Conservation (phyloP, 1,284 basidiomycete genomes). For the Ceraceosorus guamensis region DNA sequence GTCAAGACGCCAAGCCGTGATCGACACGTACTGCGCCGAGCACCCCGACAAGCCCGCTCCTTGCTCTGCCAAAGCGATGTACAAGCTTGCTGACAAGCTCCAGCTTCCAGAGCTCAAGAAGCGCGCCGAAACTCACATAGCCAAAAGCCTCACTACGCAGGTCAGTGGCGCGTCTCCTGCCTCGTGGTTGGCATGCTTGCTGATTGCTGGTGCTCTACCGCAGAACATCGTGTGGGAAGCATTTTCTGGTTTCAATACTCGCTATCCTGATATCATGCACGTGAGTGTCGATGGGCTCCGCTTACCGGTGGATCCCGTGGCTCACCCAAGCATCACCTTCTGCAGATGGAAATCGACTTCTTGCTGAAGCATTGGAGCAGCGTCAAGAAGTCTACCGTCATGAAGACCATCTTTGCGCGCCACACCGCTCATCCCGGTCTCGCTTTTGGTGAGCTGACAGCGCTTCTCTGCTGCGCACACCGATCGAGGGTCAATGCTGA, state of each 20-base stretch:
- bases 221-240: slow-evolving; percentile 77
- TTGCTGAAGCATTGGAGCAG: slow-evolving; percentile 62
- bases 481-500: slow-evolving; percentile 20
- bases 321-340: not conserved
- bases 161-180: not conserved
- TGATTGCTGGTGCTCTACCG: not conserved
- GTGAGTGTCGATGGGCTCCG: slow-evolving; percentile 44
- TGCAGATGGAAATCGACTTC: slow-evolving; percentile 35
- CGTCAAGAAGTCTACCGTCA: slow-evolving; percentile 68
- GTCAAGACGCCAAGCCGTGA: slow-evolving; percentile 19
- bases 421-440: slow-evolving; percentile 32
- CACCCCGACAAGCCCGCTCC: slow-evolving; percentile 61
- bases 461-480: slow-evolving; percentile 37
- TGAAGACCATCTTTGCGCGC: slow-evolving; percentile 62
- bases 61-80: slow-evolving; percentile 79
- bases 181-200: not conserved
- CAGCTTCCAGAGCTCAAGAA: slow-evolving; percentile 63
- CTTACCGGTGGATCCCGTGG: not conserved
- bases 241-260: slow-evolving; percentile 74
- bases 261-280: slow-evolving; percentile 75
- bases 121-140: slow-evolving; percentile 68
- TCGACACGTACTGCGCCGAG: slow-evolving; percentile 21
- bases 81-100: slow-evolving; percentile 64
- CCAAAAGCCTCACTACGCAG: slow-evolving; percentile 61
- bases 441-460: slow-evolving; percentile 28